Evolutionary conservation across 331 rosid species (phyloP), one percentile per base, ranked within the genome.

Genomic region (Spiraea crenata): DNA sequence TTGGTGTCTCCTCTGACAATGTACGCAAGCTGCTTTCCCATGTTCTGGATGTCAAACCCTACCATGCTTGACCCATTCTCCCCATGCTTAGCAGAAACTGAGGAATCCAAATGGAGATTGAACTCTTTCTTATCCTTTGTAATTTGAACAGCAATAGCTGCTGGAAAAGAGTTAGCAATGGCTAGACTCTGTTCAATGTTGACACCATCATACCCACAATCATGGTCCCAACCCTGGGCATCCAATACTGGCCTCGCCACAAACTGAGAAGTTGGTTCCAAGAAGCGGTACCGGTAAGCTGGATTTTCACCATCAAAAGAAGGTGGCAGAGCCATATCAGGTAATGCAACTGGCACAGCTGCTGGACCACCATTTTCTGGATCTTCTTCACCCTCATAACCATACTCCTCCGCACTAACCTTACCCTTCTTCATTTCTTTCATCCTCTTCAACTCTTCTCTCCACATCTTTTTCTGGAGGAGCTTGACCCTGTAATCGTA

Each of bases 141-240:
- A 40, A 91, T 57, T 81, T 95, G 99, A 79, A 89, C 99, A 58
- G 95, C 60, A 67, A 89, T 79, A 72, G 92, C 87, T 20, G 83
- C 88, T 0, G 99, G 95, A 77, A 91, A 91, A 57, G 70, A 76
- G 68, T 77, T 85, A 73, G 84, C 85, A 71, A 95, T 71, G 84
- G 89, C 96, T 37, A 89, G 82, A 72, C 76, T 80, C 0, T 89
- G 88, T 69, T 95, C 99, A 62, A 95, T 77, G 85, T 91, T 95
- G 69, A 95, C 98, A 59, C 99, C 98, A 44, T 95, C 99, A 20
- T 95, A 95, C 65, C 99, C 99, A 72, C 92, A 95, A 72, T 95
- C 99, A 67, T 95, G 99, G 86, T 95, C 98, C 99, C 99, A 95
- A 49, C 99, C 93, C 68, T 95, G 97, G 45, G 87, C 74, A 79